A percentile compares a stretch with the other conserved stretches of the same genome.
Evolutionary conservation across 129 eudicot species (phyloP).

Genomic region (Logfia minima): DNA sequence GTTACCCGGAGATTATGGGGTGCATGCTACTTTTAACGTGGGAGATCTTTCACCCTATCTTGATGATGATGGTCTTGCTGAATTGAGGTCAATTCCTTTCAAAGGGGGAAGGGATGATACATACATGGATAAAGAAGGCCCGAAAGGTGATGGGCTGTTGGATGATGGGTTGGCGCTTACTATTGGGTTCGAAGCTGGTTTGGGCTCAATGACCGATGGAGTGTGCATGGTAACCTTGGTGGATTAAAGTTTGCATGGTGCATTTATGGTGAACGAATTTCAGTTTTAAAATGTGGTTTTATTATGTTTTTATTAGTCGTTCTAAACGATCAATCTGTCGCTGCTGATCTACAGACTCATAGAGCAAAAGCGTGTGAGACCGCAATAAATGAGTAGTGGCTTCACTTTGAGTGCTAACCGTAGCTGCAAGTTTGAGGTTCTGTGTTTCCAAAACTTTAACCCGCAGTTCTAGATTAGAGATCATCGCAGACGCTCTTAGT

Average conservation of each 20-base stretch:
- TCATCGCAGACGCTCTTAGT: too few species aligned
- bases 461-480: too few species aligned
- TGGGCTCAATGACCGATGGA: constrained; percentile 5
- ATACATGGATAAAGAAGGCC: not conserved
- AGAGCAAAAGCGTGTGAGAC: too few species aligned
- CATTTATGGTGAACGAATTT: too few species aligned
- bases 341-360: too few species aligned
- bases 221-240: constrained; percentile 3
- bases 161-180: constrained; percentile 7
- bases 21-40: not conserved
- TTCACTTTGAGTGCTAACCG: too few species aligned
- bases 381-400: too few species aligned
- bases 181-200: not conserved
- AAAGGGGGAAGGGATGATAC: not conserved
- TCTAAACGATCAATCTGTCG: too few species aligned
- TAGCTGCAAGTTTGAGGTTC: too few species aligned
- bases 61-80: not conserved
- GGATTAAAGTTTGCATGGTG: not conserved
- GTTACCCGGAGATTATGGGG: not conserved
- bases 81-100: not conserved
- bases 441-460: too few species aligned
- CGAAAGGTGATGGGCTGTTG: not conserved
- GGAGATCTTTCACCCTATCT: not conserved
- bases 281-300: too few species aligned
- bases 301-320: not conserved